Evolutionary conservation across 495 filamentous ascomycete genomes (phyloP), one percentile per base, ranked within the genome.

Genomic region (Aspergillus funiculosus): DNA sequence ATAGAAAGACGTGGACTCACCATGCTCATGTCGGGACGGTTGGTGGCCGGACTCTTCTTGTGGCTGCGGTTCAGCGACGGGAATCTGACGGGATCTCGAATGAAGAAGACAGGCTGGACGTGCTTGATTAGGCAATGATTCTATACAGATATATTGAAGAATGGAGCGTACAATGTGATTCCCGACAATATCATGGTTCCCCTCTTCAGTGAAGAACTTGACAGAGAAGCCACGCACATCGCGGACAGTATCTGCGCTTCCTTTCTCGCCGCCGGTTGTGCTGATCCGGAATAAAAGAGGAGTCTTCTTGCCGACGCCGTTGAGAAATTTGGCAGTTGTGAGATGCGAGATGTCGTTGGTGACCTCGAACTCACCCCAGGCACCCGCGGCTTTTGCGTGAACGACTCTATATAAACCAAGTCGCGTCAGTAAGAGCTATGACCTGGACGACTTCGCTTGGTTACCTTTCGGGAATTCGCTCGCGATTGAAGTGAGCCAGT

Each of bases 191-290:
- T 89, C 86, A 58, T 79, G 80, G 58, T 88, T 88, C 7, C 85
- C 85, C 53, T 92, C 84, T 20, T 85, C 71, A 1, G 86, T 89
- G 58, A 85, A 88, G 61, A 89, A 79, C 69, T 87, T 87, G 63
- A 85, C 64, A 8, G 78, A 71, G 56, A 80, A 86, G 3, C 84
- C 84, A 46, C 79, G 69, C 7, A 82, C 77, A 64, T 87, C 82
- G 5, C 84, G 72, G 1, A 76, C 71, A 1, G 76, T 79, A 43
- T 86, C 84, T 21, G 82, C 62, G 21, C 77, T 82, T 11, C 82
- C 83, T 48, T 76, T 72, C 58, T 83, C 82, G 19, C 73, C 71
- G 18, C 73, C 81, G 5, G 83, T 79, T 3, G 82, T 86, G 0
- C 81, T 85, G 48, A 86, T 75, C 3, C 83, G 76, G 15, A 65